phyloP scores from a whole-genome alignment of 2,329 filamentous ascomycete genomes.

The Verticillium nubilum region DNA sequence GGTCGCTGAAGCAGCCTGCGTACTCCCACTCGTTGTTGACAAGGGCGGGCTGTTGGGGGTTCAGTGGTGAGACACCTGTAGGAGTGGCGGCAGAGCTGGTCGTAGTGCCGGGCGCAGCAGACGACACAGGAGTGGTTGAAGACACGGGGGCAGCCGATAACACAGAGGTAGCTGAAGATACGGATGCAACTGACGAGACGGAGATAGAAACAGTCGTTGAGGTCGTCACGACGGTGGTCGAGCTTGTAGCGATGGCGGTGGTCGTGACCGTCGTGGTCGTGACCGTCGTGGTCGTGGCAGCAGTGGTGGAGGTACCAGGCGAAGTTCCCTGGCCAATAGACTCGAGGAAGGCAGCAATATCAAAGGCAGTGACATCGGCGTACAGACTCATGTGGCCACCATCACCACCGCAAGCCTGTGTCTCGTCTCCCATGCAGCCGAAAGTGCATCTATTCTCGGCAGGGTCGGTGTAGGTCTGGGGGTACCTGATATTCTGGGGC shows the following conservation, averaged over 20 bases:
- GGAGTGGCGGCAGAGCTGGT: background rate
- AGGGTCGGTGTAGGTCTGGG: slow-evolving; percentile 17
- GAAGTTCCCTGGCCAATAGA: slow-evolving; percentile 1
- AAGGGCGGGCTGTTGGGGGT: slow-evolving; percentile 5
- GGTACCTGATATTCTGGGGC: slow-evolving; percentile 11
- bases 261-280: background rate
- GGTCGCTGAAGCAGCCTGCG: slow-evolving; percentile 17
- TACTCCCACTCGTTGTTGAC: slow-evolving; percentile 14
- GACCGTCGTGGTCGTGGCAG: slow-evolving; percentile 1
- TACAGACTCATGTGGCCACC: slow-evolving; percentile 23
- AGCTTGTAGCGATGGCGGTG: background rate
- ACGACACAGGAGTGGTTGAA: background rate
- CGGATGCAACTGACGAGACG: background rate
- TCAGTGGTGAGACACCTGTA: slow-evolving; percentile 1
- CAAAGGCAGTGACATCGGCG: slow-evolving; percentile 19
- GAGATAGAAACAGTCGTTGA: background rate
- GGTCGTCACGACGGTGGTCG: background rate
- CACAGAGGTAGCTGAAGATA: background rate
- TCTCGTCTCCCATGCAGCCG: slow-evolving; percentile 17
- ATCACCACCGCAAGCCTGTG: slow-evolving; percentile 23
- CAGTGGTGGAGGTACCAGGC: slow-evolving; percentile 18
- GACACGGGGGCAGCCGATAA: background rate
- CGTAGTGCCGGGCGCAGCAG: background rate
- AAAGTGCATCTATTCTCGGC: slow-evolving; percentile 10
- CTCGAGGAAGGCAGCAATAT: slow-evolving; percentile 14